Conservation (phyloP, 306 rosid species). For the Citrullus amarus region DNA sequence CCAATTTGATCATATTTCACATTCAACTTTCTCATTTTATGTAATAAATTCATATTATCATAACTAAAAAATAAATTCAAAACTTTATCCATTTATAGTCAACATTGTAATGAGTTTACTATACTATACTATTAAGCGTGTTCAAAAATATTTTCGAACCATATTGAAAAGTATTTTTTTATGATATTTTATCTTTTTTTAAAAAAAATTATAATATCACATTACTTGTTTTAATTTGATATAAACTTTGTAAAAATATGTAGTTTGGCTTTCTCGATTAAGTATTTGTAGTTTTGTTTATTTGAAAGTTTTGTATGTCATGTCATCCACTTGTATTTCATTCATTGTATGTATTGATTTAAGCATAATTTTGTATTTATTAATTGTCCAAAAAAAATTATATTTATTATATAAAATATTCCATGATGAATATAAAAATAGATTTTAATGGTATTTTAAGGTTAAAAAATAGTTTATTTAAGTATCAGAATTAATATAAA, state of each 20-base stretch:
- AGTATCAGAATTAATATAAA: no score
- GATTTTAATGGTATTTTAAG: no score
- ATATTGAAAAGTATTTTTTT: not conserved
- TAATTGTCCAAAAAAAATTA: no score
- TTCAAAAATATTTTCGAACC: not conserved
- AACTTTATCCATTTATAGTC: not conserved
- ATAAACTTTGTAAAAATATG: not conserved
- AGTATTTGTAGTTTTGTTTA: not conserved
- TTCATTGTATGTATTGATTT: not conserved
- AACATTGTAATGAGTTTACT: not conserved
- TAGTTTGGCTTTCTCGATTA: not conserved
- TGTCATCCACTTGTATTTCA: not conserved
- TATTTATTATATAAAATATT: no score
- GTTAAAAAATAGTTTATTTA: no score
- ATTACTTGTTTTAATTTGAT: not conserved
- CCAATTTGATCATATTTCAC: not conserved
- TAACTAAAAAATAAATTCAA: not conserved
- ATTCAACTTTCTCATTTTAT: not conserved
- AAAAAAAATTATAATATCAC: no score
- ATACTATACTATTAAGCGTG: no score
- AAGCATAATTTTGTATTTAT: no score
- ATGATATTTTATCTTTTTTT: not conserved
- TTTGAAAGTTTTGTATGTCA: not conserved
- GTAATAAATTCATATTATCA: not conserved
- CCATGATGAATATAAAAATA: no score